Evolutionary conservation across 2,329 filamentous ascomycete species (phyloP), one percentile per base, ranked within the genome.

Genomic region (Leptoxyphium fumago): DNA sequence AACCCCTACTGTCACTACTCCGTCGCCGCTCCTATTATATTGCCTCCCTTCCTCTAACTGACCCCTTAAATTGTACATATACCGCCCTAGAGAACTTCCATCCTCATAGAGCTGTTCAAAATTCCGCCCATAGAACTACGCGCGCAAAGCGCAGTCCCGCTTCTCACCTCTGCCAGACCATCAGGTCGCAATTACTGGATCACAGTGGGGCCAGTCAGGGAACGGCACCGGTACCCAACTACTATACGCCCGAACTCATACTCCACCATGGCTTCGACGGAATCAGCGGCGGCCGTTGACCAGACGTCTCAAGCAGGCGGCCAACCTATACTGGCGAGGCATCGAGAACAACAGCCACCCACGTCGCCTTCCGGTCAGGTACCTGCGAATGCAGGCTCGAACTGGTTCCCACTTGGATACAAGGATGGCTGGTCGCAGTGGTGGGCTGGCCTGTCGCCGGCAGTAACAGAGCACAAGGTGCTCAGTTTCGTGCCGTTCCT

Each of bases 371-470:
- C 44, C 44, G 42, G 42, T 11, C 44, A 43, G 5, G 36, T 28
- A n/a, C 39, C 38, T 29, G 41, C 43, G 2, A 41, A 32, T 10
- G 52, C 15, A 53, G 40, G 42, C 45, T 10, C 14, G 4, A 53
- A 49, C 40, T 64, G 59, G 43, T 96, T 98, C 52, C 88, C 91
- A 2, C 67, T 96, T 17, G 81, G 87, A 41, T 94, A 94, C 67
- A 91, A 88, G 57, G 87, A 94, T 46, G 89, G 85, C 13, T 85
- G 86, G 50, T 81, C 75, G 53, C 89, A 96, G 72, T 96, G 91
- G 86, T 98, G 91, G 91, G 76, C 80, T 10, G 81, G 78, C 49
- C 68, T 91, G n/a, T 80, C 87, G 1, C 83, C 91, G 2, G 79
- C 82, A 14, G 73, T 79, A 21, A 88, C 89, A 10, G 91, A 98